Evolutionary conservation across 768 basidiomycete genomes (phyloP).

Genomic region (Cyathus striatus): DNA sequence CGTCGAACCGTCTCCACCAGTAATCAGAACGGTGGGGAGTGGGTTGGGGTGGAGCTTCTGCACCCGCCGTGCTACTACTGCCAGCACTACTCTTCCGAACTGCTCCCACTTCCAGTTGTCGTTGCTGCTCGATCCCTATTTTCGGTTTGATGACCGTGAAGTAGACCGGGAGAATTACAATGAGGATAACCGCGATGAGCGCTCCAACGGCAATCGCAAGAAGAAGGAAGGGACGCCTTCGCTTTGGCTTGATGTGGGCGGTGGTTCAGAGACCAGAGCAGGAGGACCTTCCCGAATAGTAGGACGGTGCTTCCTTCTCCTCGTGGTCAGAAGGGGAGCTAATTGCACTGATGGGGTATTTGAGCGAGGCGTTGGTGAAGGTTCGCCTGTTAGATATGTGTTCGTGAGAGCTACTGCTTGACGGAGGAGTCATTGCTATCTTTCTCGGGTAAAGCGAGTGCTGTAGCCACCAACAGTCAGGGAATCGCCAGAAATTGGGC

Average conservation of each 20-base stretch:
- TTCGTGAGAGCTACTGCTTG: background rate
- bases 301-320: background rate
- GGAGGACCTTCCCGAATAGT: background rate
- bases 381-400: background rate
- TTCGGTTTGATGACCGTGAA: constrained; percentile 47
- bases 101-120: background rate
- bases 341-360: too few species aligned
- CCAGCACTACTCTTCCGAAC: background rate
- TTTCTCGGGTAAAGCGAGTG: background rate
- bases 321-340: background rate
- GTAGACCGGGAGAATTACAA: constrained; percentile 54
- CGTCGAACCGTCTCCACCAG: constrained; percentile 67
- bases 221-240: constrained; percentile 11
- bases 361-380: background rate
- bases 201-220: constrained; percentile 27
- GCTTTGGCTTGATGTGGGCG: constrained; percentile 4
- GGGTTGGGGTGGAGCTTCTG: constrained; percentile 2
- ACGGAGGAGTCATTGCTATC: background rate
- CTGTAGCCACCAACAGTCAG: background rate
- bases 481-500: background rate
- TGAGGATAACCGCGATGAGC: constrained; percentile 34
- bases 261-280: background rate
- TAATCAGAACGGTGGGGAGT: constrained; percentile 17
- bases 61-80: background rate
- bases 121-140: too few species aligned